Evolutionary conservation across 768 basidiomycete genomes (phyloP), one percentile per base, ranked within the genome.

Genomic region (Phallus indusiatus): DNA sequence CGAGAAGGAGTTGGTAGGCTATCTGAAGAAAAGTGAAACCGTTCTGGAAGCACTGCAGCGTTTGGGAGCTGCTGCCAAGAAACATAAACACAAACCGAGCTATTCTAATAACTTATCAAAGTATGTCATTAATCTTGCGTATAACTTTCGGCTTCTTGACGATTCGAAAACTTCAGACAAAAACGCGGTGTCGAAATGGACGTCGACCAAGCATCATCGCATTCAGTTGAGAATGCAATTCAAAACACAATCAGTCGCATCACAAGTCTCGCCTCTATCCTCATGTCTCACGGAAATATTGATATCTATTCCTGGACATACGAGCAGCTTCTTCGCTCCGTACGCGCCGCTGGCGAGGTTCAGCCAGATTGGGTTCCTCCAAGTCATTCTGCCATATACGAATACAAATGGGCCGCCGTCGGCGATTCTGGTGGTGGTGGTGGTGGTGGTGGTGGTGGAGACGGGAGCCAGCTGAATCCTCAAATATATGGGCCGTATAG

Each of bases 21-120:
- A 88, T 72, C 78, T 98, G 66, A 88, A 88, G 72, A 86, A 88
- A 65, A 92, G 94, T 1, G 96, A 98, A 71, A 90, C 90, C 0
- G 86, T 97, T 1, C 74, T 97, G 34, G 89, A 92, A 67, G 91
- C 92, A 14, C 71, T 99, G 50, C 89, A 92, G 64, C 81, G 96
- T 18, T 72, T 98, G 4, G 95, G 95, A 10, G 72, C 74, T 5
- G 78, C 79, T 65, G 79, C 83, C 47, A 88, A 84, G 70, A 83
- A 77, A 69, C 70, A 71, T 34, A 67, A 71, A 68, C 24, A 24
- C 22, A 59, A 59, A 52, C 49, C 18, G 49, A 51, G 28, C 28
- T 7, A 28, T 28, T 7, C 28, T 28, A 36, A 48, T 28, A 12
- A 62, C 16, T 54, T 51, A n/a, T 33, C 7, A 34, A 16, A 54